phyloP scores from a whole-genome alignment of 106 monocot species.

The Apostasia shenzhenica region DNA sequence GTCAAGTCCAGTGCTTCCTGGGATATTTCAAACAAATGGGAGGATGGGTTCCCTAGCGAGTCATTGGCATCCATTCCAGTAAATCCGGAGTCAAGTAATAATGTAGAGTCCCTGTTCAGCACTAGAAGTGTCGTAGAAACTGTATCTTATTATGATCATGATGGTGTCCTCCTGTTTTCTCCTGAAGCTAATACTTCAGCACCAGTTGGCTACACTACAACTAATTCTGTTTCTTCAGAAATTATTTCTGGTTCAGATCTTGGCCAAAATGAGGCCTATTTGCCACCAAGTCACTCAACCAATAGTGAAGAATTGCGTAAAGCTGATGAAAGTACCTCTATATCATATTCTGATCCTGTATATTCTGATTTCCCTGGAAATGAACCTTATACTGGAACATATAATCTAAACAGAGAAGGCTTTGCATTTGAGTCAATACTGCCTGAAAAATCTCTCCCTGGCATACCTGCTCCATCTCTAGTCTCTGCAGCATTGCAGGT shows the following conservation, averaged over 20 bases:
- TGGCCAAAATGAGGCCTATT: slow-evolving; percentile 14
- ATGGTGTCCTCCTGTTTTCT: slow-evolving; percentile 13
- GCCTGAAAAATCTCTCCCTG: slow-evolving; percentile 40
- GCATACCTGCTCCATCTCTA: slow-evolving; percentile 80
- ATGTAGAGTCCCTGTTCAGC: slow-evolving; percentile 14
- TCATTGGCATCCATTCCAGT: slow-evolving; percentile 11
- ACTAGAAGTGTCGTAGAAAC: slow-evolving; percentile 8
- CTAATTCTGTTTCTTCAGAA: slow-evolving; percentile 16
- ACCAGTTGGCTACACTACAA: slow-evolving; percentile 5
- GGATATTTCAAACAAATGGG: slow-evolving; percentile 16
- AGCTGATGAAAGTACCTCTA: slow-evolving; percentile 2
- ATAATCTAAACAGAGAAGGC: slow-evolving; percentile 16
- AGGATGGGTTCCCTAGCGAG: slow-evolving; percentile 16
- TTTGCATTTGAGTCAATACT: slow-evolving; percentile 25
- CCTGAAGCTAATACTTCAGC: slow-evolving; percentile 3
- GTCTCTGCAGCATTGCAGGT: slow-evolving; percentile 69
- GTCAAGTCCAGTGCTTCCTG: slow-evolving; percentile 7
- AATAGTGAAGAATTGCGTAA: slow-evolving; percentile 10
- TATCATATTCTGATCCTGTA: slow-evolving; percentile 11
- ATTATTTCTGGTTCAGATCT: slow-evolving; percentile 15
- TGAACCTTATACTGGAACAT: slow-evolving; percentile 14
- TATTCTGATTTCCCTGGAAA: slow-evolving; percentile 7
- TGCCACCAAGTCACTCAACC: slow-evolving; percentile 7
- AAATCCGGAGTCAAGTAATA: slow-evolving; percentile 20
- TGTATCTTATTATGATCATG: slow-evolving; percentile 12